A percentile compares a stretch with the other conserved stretches of the same genome.
These are phyloP conservation scores for Aureoboletus auriporus DNA, from an alignment of 768 basidiomycete genomes.

Conservation along the genomic window DNA sequence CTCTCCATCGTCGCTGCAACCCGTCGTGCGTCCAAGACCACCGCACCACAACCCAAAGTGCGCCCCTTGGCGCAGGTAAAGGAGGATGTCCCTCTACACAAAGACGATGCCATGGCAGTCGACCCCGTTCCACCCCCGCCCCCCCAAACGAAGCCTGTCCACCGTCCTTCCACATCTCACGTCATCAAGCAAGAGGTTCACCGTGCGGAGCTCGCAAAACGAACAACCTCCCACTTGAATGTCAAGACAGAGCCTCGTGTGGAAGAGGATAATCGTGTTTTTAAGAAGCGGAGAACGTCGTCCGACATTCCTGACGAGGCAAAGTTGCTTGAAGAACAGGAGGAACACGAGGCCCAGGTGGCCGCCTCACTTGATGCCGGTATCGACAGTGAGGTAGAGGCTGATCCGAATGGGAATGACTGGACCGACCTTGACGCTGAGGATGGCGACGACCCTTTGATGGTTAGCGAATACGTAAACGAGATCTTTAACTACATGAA, in stretches of 20 bases:
- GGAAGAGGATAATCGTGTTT: slow-evolving; percentile 55
- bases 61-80: slow-evolving; percentile 29
- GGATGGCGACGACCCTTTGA: slow-evolving; percentile 89
- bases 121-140: slow-evolving; percentile 36
- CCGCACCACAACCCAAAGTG: slow-evolving; percentile 17
- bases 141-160: neutral
- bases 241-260: slow-evolving; percentile 38
- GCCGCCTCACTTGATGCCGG: slow-evolving; percentile 41
- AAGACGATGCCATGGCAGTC: slow-evolving; percentile 53
- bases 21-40: slow-evolving; percentile 35
- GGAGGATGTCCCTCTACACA: slow-evolving; percentile 21
- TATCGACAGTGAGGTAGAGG: slow-evolving; percentile 51
- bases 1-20: slow-evolving; percentile 48
- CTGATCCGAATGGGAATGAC: slow-evolving; percentile 56
- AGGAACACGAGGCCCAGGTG: slow-evolving; percentile 28
- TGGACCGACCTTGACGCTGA: slow-evolving; percentile 95
- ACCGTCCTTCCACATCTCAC: slow-evolving; percentile 32
- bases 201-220: slow-evolving; percentile 24
- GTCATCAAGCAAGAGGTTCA: slow-evolving; percentile 28
- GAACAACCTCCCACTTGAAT: slow-evolving; percentile 31
- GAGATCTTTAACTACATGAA: slow-evolving; percentile 95
- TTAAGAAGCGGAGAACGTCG: slow-evolving; percentile 76
- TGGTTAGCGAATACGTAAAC: slow-evolving; percentile 94
- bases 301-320: slow-evolving; percentile 51
- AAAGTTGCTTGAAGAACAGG: slow-evolving; percentile 41